Evolutionary conservation across 2,329 filamentous ascomycete genomes (phyloP), one percentile per base, ranked within the genome.

Genomic region (Trichoderma guizhouense): DNA sequence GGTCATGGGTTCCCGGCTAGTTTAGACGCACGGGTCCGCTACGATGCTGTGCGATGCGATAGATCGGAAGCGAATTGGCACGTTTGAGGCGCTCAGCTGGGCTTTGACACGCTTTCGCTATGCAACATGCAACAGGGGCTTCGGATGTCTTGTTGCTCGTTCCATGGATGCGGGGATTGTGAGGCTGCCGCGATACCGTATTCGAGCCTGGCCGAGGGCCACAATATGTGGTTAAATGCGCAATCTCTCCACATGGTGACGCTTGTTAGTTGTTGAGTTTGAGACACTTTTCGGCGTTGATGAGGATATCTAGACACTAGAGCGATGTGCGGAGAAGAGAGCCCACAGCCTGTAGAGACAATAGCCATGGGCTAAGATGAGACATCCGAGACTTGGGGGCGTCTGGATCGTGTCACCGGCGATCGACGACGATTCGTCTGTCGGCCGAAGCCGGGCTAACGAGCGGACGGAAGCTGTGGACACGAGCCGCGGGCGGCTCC

Each of bases 121-220:
- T 69, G 67, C 67, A 62, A 62, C 43, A 61, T 69, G 66, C 66
- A 62, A 69, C 67, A 62, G 67, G 67, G 67, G 67, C 67, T 69
- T 69, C 67, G 67, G 67, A 69, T 69, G 67, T 69, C 67, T 69
- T 69, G 67, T 30, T 51, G 32, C 24, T 58, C 30, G 64, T 67
- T 69, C 26, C n/a, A 28, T 26, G 55, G 39, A 62, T 61, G 66
- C 66, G 66, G 66, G 57, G 66, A 69, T 34, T 34, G 32, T 67
- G 51, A 57, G 64, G 64, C 64, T 39, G 55, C 66, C 39, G 66
- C 66, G 66, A 53, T 62, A 53, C 57, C 57, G 66, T 24, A 51
- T 61, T 61, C 28, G 39, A 69, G 30, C 36, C 53, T 51, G 30
- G 57, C 55, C 39, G 65, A 55, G 55, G 55, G 55, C 66, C 66